These are phyloP conservation scores for Fusarium sambucinum DNA, from an alignment of 2,329 filamentous ascomycete species.

Conservation along the genomic window DNA sequence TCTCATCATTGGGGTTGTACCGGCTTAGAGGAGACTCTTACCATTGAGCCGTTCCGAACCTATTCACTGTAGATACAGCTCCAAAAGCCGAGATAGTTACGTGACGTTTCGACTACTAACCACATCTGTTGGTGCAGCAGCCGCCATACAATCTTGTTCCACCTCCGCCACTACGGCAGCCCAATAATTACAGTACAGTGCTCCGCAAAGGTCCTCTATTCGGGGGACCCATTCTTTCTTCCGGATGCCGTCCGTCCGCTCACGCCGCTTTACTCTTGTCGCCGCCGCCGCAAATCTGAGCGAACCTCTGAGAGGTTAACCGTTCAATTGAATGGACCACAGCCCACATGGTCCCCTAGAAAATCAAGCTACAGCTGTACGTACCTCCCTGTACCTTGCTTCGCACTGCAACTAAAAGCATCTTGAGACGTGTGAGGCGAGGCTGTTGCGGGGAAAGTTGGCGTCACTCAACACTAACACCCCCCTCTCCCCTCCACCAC, in stretches of 20 bases:
- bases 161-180: slow-evolving; percentile 28
- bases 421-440: slow-evolving; percentile 38
- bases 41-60: slow-evolving; percentile 30
- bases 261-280: background rate
- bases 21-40: slow-evolving; percentile 30
- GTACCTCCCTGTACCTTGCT: slow-evolving; percentile 20
- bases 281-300: slow-evolving; percentile 14
- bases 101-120: slow-evolving; percentile 41
- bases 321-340: slow-evolving; percentile 16
- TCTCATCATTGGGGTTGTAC: slow-evolving; percentile 10
- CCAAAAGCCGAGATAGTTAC: slow-evolving; percentile 25
- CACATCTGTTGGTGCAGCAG: background rate
- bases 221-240: slow-evolving; percentile 22
- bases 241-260: slow-evolving; percentile 16
- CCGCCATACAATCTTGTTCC: slow-evolving; percentile 11
- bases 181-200: slow-evolving; percentile 8
- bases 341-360: slow-evolving; percentile 6
- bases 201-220: slow-evolving; percentile 34
- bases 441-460: slow-evolving; percentile 48
- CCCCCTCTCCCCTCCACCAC: slow-evolving; percentile 20
- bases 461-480: slow-evolving; percentile 37
- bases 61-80: background rate
- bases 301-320: slow-evolving; percentile 14
- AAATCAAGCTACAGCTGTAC: background rate
- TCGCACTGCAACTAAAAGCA: background rate